phyloP scores from a whole-genome alignment of 2,329 filamentous ascomycete species.

The Sodiomyces alkalinus region DNA sequence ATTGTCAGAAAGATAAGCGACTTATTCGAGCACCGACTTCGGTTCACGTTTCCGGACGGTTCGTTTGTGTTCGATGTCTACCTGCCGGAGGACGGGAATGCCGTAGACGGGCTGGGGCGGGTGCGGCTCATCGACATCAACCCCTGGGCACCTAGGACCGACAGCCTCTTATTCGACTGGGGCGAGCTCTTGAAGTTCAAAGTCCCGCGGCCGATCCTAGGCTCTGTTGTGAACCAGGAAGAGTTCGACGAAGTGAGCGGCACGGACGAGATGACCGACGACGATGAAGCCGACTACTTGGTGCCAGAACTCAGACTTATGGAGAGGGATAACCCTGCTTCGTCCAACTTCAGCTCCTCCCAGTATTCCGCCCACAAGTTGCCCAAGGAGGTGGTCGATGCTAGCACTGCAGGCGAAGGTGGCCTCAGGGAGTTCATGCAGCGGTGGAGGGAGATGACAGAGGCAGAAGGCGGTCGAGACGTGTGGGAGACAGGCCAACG shows the following conservation, averaged over 20 bases:
- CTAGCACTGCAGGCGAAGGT: constrained; percentile 51
- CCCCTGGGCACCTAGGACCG: constrained; percentile 81
- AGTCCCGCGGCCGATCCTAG: constrained; percentile 42
- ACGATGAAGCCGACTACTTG: constrained; percentile 27
- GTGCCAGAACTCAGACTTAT: constrained; percentile 65
- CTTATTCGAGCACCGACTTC: constrained; percentile 63
- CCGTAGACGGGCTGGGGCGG: constrained; percentile 47
- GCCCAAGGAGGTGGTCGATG: constrained; percentile 79
- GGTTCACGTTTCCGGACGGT: constrained; percentile 66
- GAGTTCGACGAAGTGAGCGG: constrained; percentile 17
- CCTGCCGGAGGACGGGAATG: constrained; percentile 49
- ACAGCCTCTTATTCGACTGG: constrained; percentile 84
- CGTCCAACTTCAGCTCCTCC: constrained; percentile 69
- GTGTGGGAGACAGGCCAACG: constrained; percentile 18
- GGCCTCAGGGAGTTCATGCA: constrained; percentile 68
- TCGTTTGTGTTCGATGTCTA: constrained; percentile 90
- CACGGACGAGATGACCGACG: constrained; percentile 19
- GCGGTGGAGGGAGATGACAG: constrained; percentile 52
- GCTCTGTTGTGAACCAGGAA: constrained; percentile 22
- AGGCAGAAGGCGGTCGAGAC: constrained; percentile 20
- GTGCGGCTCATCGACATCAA: constrained; percentile 91
- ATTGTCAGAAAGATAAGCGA: constrained; percentile 54
- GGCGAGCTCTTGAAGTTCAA: constrained; percentile 64
- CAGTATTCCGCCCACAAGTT: constrained; percentile 94
- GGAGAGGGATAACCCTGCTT: constrained; percentile 71